phyloP scores from a whole-genome alignment of 1,284 basidiomycete species.

The Austroboletus niveus region DNA sequence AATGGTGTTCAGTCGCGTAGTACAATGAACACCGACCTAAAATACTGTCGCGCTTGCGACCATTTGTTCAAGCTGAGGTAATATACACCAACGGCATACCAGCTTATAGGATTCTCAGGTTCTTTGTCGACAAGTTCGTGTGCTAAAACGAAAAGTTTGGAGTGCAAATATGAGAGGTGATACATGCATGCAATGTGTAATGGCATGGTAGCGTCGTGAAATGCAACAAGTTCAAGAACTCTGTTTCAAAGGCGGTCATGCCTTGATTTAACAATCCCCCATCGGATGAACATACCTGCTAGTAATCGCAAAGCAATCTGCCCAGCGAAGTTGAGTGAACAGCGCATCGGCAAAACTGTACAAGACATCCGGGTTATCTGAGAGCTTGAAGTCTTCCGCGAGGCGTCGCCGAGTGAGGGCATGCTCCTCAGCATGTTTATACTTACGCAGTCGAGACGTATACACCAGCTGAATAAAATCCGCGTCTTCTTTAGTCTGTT shows the following conservation, averaged over 20 bases:
- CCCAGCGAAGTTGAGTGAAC: conserved; percentile 87
- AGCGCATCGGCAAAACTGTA: conserved; percentile 91
- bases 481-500: conserved; percentile 85
- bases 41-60: conserved; percentile 87
- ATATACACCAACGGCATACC: conserved; percentile 99
- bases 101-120: conserved; percentile 88
- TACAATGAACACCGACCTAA: conserved; percentile 58
- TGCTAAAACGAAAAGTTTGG: conserved; percentile 91
- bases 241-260: conserved; percentile 40
- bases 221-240: conserved; percentile 76
- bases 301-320: conserved; percentile 91
- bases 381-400: conserved; percentile 75
- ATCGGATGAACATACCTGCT: conserved; percentile 51
- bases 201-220: conserved; percentile 86
- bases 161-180: conserved; percentile 87
- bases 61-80: conserved; percentile 87
- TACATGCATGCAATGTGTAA: conserved; percentile 98
- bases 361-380: conserved; percentile 90
- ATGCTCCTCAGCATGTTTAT: conserved; percentile 82
- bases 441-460: conserved; percentile 87
- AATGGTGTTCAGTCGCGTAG: background rate
- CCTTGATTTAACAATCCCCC: background rate
- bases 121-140: conserved; percentile 94
- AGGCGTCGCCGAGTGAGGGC: conserved; percentile 71
- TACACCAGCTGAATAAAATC: conserved; percentile 92